A percentile compares a stretch with the other conserved stretches of the same genome.
Conservation (phyloP, 768 basidiomycete genomes). For the Daedaleopsis nitida region DNA sequence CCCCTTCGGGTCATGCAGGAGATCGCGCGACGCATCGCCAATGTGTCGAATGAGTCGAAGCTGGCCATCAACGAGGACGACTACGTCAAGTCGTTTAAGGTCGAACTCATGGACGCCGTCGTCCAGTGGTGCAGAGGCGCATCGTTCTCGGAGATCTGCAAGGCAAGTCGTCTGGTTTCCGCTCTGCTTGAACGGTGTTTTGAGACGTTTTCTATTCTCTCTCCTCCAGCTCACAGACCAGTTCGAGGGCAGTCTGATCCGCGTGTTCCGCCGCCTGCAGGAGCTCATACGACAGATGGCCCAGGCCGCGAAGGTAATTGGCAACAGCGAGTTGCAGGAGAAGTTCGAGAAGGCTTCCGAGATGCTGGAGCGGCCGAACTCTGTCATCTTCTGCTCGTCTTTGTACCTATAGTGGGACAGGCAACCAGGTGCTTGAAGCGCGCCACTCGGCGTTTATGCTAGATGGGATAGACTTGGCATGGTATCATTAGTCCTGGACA, state of each 20-base stretch:
- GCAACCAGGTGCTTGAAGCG: too few species aligned
- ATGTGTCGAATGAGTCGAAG: slow-evolving; percentile 93
- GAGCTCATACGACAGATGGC: slow-evolving; percentile 97
- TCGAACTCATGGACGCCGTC: slow-evolving; percentile 98
- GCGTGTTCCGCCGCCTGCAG: slow-evolving; percentile 92
- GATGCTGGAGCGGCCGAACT: slow-evolving; percentile 92
- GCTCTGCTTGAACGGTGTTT: not conserved
- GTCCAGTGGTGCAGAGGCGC: slow-evolving; percentile 98
- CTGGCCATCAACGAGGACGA: slow-evolving; percentile 88
- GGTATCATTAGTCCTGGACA: too few species aligned
- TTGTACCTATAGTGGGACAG: slow-evolving; percentile 71
- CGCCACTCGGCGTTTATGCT: too few species aligned
- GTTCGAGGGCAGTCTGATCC: slow-evolving; percentile 95
- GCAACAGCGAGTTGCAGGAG: slow-evolving; percentile 89
- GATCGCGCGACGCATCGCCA: slow-evolving; percentile 92
- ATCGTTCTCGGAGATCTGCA: slow-evolving; percentile 94
- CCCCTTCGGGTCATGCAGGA: slow-evolving; percentile 96
- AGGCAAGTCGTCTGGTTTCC: slow-evolving; percentile 47
- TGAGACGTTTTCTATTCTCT: slow-evolving; percentile 3
- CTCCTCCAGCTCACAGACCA: slow-evolving; percentile 83
- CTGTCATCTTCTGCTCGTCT: slow-evolving; percentile 89
- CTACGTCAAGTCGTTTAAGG: slow-evolving; percentile 96
- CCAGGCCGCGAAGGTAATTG: slow-evolving; percentile 93
- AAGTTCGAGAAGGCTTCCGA: slow-evolving; percentile 92
- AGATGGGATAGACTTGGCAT: too few species aligned